A percentile compares a stretch with the other conserved stretches of the same genome.
phyloP scores from a whole-genome alignment of 2,329 filamentous ascomycete genomes.

The Pseudogymnoascus sp. region DNA sequence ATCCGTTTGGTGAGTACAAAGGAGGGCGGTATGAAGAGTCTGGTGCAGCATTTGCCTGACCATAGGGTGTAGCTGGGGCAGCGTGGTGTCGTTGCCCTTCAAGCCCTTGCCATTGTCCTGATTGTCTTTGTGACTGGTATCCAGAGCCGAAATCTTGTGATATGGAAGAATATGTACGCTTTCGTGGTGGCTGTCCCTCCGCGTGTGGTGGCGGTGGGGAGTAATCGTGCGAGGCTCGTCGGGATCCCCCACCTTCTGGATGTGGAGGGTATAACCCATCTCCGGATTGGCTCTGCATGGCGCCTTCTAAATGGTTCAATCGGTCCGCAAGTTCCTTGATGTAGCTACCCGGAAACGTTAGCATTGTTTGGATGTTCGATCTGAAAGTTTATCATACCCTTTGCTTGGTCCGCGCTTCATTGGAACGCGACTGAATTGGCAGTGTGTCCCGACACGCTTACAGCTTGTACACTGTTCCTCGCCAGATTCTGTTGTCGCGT shows the following conservation, averaged over 20 bases:
- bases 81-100: constrained; percentile 19
- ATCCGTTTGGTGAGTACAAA: constrained; percentile 25
- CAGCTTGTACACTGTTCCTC: constrained; percentile 75
- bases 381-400: constrained; percentile 46
- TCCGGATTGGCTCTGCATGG: constrained; percentile 50
- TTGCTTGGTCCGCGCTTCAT: constrained; percentile 87
- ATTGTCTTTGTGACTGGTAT: constrained; percentile 28
- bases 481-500: constrained; percentile 66
- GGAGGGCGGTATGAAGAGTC: constrained; percentile 18
- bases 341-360: constrained; percentile 45
- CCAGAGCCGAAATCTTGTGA: constrained; percentile 36
- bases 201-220: constrained; percentile 40
- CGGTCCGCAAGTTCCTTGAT: constrained; percentile 88
- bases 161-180: constrained; percentile 40
- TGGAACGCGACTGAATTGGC: constrained; percentile 78
- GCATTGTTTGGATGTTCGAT: constrained; percentile 8
- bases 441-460: constrained; percentile 64
- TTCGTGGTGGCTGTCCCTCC: constrained; percentile 32
- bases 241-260: constrained; percentile 30
- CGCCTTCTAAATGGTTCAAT: constrained; percentile 73
- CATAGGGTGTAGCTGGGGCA: constrained; percentile 13
- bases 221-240: constrained; percentile 42
- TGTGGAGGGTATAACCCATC: constrained; percentile 39
- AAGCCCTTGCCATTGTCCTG: constrained; percentile 18
- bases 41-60: not conserved